Conservation (phyloP, 2,329 filamentous ascomycete species). For the Sporothrix euskadiensis region DNA sequence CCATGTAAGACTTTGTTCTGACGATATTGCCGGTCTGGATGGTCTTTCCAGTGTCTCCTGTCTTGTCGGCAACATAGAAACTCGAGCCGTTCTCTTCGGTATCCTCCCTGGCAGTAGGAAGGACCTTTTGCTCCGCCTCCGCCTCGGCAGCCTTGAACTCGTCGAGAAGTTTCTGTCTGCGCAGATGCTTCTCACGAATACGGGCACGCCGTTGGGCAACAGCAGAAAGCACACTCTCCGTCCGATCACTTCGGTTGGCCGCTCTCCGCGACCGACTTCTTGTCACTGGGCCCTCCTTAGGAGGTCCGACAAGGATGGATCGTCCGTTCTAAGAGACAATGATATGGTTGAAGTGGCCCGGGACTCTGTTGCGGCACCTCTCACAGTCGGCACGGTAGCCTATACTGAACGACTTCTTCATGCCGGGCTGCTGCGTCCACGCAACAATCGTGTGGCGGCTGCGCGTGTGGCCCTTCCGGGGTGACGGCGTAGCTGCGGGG, state of each 20-base stretch:
- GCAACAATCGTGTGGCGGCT: conserved; percentile 61
- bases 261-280: neutral
- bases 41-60: neutral
- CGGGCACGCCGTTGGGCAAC: neutral
- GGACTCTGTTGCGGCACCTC: conserved; percentile 72
- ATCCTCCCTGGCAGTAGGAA: neutral
- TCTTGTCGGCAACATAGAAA: neutral
- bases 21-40: neutral
- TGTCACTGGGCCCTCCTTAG: neutral
- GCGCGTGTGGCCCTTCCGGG: conserved; percentile 57
- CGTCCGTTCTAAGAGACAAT: conserved; percentile 57
- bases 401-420: conserved; percentile 74
- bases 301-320: neutral
- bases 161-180: neutral
- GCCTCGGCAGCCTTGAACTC: neutral
- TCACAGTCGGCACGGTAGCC: conserved; percentile 76
- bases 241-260: neutral
- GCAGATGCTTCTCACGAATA: neutral
- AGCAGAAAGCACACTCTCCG: neutral
- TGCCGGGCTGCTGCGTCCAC: conserved; percentile 62
- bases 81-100: neutral
- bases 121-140: neutral
- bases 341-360: conserved; percentile 80
- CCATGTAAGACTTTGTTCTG: neutral
- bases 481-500: conserved; percentile 50